phyloP scores from a whole-genome alignment of 345 rosid species.

The Populus nigra region DNA sequence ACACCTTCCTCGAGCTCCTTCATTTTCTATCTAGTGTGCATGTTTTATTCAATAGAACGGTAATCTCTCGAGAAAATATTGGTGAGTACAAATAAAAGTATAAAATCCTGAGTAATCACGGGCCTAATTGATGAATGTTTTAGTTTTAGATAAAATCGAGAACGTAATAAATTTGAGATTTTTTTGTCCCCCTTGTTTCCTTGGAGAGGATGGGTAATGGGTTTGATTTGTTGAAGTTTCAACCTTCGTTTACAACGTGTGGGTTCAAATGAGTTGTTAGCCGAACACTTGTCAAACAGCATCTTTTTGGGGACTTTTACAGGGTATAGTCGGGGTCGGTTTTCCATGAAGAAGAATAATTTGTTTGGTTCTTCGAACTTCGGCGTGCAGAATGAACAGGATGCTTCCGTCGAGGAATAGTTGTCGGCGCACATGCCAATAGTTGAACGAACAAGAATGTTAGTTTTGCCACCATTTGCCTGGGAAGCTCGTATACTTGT shows the following conservation, averaged over 20 bases:
- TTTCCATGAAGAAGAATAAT: slow-evolving; percentile 1
- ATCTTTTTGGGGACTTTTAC: slow-evolving; percentile 1
- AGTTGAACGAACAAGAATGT: not conserved
- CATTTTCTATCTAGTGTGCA: no score
- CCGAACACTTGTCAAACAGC: slow-evolving; percentile 31
- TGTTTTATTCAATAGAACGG: no score
- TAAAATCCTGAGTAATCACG: no score
- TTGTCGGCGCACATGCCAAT: not conserved
- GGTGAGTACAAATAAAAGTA: no score
- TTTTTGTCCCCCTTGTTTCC: slow-evolving; percentile 17
- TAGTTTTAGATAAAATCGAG: not conserved
- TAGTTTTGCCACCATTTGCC: no score
- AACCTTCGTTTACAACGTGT: slow-evolving; percentile 7
- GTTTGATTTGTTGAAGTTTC: not conserved
- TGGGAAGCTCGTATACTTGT: no score
- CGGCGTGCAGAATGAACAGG: no score
- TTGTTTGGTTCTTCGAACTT: not conserved
- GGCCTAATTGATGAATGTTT: no score
- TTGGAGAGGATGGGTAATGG: slow-evolving; percentile 12
- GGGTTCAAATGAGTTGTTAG: slow-evolving; percentile 8
- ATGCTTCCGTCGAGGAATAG: not conserved
- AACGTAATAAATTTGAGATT: not conserved
- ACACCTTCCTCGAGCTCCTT: no score
- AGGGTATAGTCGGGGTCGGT: not conserved
- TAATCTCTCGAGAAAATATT: no score